Base-by-base conservation (phyloP, 2,329 filamentous ascomycete species). In the Macroventuria anomochaeta region DNA sequence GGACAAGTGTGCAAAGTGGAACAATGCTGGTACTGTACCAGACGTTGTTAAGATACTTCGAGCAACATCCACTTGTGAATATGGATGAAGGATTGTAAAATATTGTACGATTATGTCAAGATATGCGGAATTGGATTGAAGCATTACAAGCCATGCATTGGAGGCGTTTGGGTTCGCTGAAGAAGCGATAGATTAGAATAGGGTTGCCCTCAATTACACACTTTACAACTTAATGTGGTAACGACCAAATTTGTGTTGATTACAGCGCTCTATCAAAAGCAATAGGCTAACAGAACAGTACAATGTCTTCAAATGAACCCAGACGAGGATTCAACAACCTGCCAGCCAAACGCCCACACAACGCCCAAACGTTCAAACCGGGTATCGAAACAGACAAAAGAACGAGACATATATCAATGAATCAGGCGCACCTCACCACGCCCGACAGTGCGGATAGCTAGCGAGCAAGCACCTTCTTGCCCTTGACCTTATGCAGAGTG, bases 11-110 rank as follows among this genome's bases (percentile, higher is more conserved):
- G 53, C 95, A 99, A 79, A 96, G 90, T 69, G 90, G 93, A 34
- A 96, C 91, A 62, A 97, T 97, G 93, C 81, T 97, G 71, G 93
- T 97, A 65, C 80, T 97, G 73, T 97, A 97, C 75, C 93, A 97
- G 78, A 89, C 88, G 55, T 80, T 97, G 50, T 77, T 97, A 70
- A 87, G 89, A 67, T 85, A 88, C 75, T 83, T 97, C 62, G 89
- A 93, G 54, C 63, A 76, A n/a, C 77, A 80, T 64, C 76, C 77
- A 13, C 67, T 79, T 20, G 69, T 75, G 11, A 64, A 42, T 21
- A 40, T 31, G 8, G 56, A 57, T 11, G 62, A 65, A 31, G 53
- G 37, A 28, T 11, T 61, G 57, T 67, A 59, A 60, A 5, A 56
- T 46, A 58, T 34, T 63, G 58, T 59, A 63, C 51, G 40, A 59